Conservation (phyloP, 306 rosid species). For the Prunus kanzakura region DNA sequence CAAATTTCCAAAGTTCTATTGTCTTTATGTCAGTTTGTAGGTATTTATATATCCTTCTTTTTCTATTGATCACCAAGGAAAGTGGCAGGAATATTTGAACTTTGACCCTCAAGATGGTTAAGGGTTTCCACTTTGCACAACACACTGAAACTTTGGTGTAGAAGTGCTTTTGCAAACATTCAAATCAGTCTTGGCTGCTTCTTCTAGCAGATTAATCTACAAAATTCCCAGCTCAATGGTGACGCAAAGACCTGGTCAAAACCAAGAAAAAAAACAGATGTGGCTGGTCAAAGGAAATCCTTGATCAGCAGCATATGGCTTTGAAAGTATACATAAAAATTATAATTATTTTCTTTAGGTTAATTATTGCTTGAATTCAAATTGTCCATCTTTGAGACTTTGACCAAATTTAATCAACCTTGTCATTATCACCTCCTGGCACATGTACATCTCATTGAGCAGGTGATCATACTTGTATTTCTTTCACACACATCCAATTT, state of each 20-base stretch:
- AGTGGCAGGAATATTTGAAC: not conserved
- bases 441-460: not conserved
- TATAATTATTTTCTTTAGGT: not conserved
- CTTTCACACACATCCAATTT: not conserved
- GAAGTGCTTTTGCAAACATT: not conserved
- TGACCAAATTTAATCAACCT: not conserved
- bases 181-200: not conserved
- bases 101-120: not conserved
- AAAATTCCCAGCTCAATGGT: not conserved
- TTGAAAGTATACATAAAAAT: not conserved
- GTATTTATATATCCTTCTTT: not conserved
- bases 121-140: not conserved
- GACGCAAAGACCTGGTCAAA: slow-evolving; percentile 16
- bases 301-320: not conserved
- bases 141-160: not conserved
- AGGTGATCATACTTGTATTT: not conserved
- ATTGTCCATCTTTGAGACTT: slow-evolving; percentile 10
- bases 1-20: too few species aligned
- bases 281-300: not conserved
- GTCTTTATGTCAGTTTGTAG: too few species aligned
- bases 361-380: not conserved
- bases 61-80: not conserved
- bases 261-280: not conserved
- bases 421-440: not conserved
- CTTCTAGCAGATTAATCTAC: not conserved